Evolutionary conservation across 1,139 yeast species (phyloP).

Genomic region (Kodamaea sp.): DNA sequence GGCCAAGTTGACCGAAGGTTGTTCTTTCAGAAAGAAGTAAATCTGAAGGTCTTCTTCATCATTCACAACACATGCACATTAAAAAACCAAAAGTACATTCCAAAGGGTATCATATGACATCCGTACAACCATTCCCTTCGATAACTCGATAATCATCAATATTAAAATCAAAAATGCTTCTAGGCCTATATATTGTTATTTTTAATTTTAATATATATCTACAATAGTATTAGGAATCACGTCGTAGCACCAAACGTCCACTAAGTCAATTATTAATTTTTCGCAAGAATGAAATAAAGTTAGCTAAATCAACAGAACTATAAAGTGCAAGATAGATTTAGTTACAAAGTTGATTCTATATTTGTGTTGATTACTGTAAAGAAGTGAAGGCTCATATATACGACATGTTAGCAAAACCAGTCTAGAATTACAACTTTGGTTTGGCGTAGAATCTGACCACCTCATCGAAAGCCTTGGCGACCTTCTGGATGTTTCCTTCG

Average conservation of each 20-base stretch:
- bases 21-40: conserved; percentile 99
- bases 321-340: too few species aligned
- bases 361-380: too few species aligned
- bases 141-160: conserved; percentile 7
- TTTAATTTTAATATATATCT: conserved; percentile 11
- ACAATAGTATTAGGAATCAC: conserved; percentile 5
- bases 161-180: conserved; percentile 7
- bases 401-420: too few species aligned
- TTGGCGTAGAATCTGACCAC: conserved; percentile 54
- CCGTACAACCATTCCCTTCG: conserved; percentile 8
- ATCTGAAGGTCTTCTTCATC: conserved; percentile 14
- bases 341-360: too few species aligned
- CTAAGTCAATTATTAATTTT: too few species aligned
- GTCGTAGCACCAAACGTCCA: too few species aligned
- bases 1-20: conserved; percentile 98
- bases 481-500: conserved; percentile 72
- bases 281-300: too few species aligned
- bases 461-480: conserved; percentile 81
- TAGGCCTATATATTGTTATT: conserved; percentile 7
- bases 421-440: conserved; percentile 39
- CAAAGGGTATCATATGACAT: conserved; percentile 2
- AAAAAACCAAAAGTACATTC: conserved; percentile 8
- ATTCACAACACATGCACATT: conserved; percentile 6
- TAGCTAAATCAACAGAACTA: too few species aligned
- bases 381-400: too few species aligned